phyloP scores from a whole-genome alignment of 2,329 filamentous ascomycete genomes.

The Monascus ruber region DNA sequence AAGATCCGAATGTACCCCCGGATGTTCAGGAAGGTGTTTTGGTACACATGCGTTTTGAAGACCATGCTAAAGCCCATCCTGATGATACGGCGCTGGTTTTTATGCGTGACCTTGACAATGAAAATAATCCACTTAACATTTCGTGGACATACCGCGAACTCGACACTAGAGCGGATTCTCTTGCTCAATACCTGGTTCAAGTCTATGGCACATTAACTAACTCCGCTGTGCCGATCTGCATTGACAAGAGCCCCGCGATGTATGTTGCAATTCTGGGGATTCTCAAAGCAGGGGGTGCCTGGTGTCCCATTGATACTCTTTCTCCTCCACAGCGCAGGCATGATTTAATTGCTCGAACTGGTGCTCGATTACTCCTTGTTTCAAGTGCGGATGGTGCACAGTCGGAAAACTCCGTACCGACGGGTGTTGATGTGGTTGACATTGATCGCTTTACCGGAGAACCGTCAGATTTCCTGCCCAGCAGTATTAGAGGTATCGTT shows the following conservation, averaged over 20 bases:
- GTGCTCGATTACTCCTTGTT: slow-evolving; percentile 17
- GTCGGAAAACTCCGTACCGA: slow-evolving; percentile 14
- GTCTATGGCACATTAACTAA: slow-evolving; percentile 14
- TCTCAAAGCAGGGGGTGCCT: slow-evolving; percentile 33
- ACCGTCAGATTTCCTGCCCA: background rate
- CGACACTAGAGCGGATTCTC: slow-evolving; percentile 19
- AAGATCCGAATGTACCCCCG: slow-evolving; percentile 2
- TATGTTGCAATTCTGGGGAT: slow-evolving; percentile 33
- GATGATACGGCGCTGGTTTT: slow-evolving; percentile 18
- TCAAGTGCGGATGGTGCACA: slow-evolving; percentile 12
- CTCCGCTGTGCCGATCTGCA: slow-evolving; percentile 26
- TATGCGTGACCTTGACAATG: slow-evolving; percentile 14
- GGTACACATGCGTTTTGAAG: slow-evolving; percentile 19
- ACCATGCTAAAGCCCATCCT: slow-evolving; percentile 12
- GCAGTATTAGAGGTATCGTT: background rate
- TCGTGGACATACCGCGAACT: slow-evolving; percentile 26
- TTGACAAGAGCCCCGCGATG: slow-evolving; percentile 25
- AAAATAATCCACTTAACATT: slow-evolving; percentile 8
- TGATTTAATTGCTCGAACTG: slow-evolving; percentile 26
- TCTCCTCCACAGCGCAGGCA: slow-evolving; percentile 28
- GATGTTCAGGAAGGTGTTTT: slow-evolving; percentile 7
- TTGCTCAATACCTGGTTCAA: slow-evolving; percentile 19
- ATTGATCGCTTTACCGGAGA: slow-evolving; percentile 11
- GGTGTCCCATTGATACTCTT: slow-evolving; percentile 31
- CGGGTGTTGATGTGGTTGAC: slow-evolving; percentile 17